phyloP scores from a whole-genome alignment of 2,329 filamentous ascomycete species.

The Epichloe festucae region DNA sequence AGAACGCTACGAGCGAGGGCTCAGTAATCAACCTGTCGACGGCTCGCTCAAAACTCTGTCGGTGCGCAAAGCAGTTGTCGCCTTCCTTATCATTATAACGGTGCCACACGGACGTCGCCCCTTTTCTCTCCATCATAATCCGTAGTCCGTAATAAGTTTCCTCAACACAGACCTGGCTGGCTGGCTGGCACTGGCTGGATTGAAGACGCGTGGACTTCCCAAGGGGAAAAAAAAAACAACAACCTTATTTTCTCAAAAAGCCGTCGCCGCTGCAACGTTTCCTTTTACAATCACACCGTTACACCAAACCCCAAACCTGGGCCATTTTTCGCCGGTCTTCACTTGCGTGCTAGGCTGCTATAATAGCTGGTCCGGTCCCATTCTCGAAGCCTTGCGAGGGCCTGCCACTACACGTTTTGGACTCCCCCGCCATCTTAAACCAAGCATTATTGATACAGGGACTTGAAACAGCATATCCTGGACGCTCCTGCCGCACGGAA shows the following conservation, averaged over 20 bases:
- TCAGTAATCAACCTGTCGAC: background rate
- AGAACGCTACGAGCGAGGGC: background rate
- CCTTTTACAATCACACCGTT: background rate
- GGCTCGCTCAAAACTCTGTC: background rate
- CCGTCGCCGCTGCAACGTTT: background rate
- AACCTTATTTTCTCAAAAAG: background rate
- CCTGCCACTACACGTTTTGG: conserved; percentile 5
- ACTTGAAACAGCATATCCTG: conserved; percentile 10
- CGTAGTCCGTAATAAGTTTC: background rate
- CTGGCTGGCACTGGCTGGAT: too few species aligned
- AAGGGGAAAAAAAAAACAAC: background rate
- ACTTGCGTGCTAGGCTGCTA: background rate
- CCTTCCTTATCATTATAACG: background rate
- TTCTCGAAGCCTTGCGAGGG: background rate
- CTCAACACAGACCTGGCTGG: background rate
- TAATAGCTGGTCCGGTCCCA: background rate
- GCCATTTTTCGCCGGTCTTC: background rate
- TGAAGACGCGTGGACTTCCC: too few species aligned
- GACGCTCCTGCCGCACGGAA: conserved; percentile 1
- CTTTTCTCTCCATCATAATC: background rate
- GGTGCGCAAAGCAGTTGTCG: conserved; percentile 1
- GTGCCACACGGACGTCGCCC: background rate
- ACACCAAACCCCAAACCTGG: background rate
- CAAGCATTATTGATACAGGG: conserved; percentile 8
- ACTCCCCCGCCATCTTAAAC: conserved; percentile 6